A percentile compares a stretch with the other conserved stretches of the same genome.
These are phyloP conservation scores for Lentinula sp. DNA, from an alignment of 768 basidiomycete species.

Conservation along the genomic window DNA sequence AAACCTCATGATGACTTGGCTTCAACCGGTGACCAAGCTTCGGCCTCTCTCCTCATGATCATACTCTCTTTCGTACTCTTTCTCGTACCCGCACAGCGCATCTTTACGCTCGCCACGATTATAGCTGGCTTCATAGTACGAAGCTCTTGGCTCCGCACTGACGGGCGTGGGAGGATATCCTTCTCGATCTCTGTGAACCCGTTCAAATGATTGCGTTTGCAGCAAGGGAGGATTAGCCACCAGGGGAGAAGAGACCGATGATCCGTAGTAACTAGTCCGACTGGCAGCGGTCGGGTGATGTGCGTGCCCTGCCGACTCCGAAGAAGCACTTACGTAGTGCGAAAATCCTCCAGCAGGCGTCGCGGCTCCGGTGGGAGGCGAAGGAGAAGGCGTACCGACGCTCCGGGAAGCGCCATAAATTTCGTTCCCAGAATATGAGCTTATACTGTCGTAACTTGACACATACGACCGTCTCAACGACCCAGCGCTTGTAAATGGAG, in stretches of 20 bases:
- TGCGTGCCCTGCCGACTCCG: not conserved
- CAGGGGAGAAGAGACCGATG: conserved; percentile 45
- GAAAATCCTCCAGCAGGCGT: conserved; percentile 34
- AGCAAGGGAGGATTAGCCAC: conserved; percentile 33
- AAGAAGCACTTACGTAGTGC: conserved; percentile 38
- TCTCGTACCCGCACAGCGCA: not conserved
- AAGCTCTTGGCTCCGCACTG: conserved; percentile 1
- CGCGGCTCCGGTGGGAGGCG: conserved; percentile 52
- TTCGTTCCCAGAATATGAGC: conserved; percentile 52
- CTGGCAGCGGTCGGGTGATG: conserved; percentile 21
- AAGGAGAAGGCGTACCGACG: conserved; percentile 53
- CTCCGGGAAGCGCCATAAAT: conserved; percentile 39
- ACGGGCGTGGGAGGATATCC: conserved; percentile 10
- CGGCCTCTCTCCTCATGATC: not conserved
- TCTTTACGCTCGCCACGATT: not conserved
- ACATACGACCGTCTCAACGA: conserved; percentile 1
- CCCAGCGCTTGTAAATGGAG: conserved; percentile 25
- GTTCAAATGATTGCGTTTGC: conserved; percentile 15
- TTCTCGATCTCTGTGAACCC: conserved; percentile 8
- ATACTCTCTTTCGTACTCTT: conserved; percentile 2
- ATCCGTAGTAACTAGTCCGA: conserved; percentile 22
- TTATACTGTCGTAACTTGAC: conserved; percentile 38
- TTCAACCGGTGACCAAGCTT: conserved; percentile 6
- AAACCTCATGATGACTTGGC: not conserved
- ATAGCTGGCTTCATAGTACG: not conserved